Conservation (phyloP, 345 rosid genomes). For the Crucihimalaya himalaica region DNA sequence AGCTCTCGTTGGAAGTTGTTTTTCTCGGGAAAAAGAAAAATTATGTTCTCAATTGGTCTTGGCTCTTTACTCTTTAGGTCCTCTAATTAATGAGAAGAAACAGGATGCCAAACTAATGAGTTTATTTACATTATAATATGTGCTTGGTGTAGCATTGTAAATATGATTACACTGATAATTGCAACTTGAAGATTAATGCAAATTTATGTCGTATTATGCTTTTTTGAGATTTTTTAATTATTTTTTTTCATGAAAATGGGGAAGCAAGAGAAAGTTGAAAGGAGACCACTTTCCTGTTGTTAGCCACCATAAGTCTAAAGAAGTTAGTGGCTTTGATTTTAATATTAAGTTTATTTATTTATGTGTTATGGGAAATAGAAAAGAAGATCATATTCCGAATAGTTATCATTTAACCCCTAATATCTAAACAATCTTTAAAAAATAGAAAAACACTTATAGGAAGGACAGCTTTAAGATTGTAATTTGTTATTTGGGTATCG, state of each 20-base stretch:
- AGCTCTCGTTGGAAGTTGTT: neutral
- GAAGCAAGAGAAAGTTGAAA: conserved; percentile 44
- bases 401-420: neutral
- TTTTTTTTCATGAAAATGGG: conserved; percentile 28
- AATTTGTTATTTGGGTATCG: too few relatives aligned
- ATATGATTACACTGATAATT: conserved; percentile 13
- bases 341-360: too few relatives aligned
- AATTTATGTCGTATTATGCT: neutral
- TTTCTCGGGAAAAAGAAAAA: neutral
- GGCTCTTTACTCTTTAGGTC: too few relatives aligned
- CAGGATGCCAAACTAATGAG: too few relatives aligned
- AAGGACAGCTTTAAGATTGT: neutral
- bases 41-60: neutral
- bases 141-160: neutral
- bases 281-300: conserved; percentile 62
- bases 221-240: neutral
- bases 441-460: neutral
- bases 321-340: conserved; percentile 52
- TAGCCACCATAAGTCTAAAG: conserved; percentile 59
- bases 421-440: too few relatives aligned
- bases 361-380: too few relatives aligned
- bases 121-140: neutral
- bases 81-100: neutral
- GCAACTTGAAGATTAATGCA: conserved; percentile 6
- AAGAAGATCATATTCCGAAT: too few relatives aligned